These are phyloP conservation scores for Blastobotrys peoriensis DNA, from an alignment of 805 yeast species.

Conservation along the genomic window DNA sequence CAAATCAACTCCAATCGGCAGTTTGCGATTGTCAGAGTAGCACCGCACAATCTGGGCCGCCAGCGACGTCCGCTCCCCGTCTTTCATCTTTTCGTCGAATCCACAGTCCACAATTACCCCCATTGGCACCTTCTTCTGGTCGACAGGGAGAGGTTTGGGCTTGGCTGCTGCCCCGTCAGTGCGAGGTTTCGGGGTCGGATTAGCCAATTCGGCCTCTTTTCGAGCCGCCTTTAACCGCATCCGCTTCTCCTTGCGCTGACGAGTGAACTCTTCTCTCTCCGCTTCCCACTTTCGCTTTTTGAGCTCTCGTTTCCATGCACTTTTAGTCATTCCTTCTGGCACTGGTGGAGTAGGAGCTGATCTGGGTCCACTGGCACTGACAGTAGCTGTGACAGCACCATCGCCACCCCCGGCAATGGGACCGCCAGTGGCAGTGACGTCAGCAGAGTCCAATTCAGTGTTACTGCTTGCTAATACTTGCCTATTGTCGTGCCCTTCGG, in stretches of 20 bases:
- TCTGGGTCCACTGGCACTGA: too few relatives aligned
- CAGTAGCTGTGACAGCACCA: too few relatives aligned
- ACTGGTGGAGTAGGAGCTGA: constrained; percentile 16
- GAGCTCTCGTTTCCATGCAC: constrained; percentile 73
- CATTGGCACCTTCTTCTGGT: constrained; percentile 36
- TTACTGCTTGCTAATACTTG: too few relatives aligned
- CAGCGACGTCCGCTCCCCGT: constrained; percentile 61
- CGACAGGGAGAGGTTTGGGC: constrained; percentile 9
- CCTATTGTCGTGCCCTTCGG: too few relatives aligned
- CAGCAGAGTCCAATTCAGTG: too few relatives aligned
- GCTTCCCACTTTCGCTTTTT: constrained; percentile 55
- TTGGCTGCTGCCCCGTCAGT: constrained; percentile 16
- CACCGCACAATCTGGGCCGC: constrained; percentile 76
- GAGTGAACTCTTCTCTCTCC: constrained; percentile 54
- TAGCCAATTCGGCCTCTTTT: constrained; percentile 34
- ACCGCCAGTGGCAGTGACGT: too few relatives aligned
- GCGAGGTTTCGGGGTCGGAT: constrained; percentile 30
- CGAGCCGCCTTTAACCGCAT: constrained; percentile 35
- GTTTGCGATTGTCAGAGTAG: constrained; percentile 69
- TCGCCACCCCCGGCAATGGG: too few relatives aligned
- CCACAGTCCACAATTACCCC: constrained; percentile 76
- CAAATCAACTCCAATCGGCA: constrained; percentile 52
- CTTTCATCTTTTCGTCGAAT: constrained; percentile 85
- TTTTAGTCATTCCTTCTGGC: constrained; percentile 85
- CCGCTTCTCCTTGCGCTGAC: constrained; percentile 49